Percentiles rank a stretch among this genome's conserved stretches.
phyloP scores from a whole-genome alignment of 768 basidiomycete genomes.

The Phaeotremella skinneri region DNA sequence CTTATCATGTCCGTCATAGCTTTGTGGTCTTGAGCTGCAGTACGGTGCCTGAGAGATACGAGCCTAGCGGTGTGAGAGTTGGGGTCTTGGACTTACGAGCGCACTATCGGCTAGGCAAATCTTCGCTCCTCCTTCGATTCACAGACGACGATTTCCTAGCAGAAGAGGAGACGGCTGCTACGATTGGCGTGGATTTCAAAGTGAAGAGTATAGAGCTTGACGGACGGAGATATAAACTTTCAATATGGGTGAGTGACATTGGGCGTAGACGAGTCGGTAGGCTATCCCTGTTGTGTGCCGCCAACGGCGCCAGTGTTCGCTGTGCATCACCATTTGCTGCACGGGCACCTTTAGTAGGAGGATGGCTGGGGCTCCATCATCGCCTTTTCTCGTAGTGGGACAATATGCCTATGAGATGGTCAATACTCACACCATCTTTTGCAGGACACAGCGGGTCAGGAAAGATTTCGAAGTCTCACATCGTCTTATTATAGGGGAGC shows the following conservation, averaged over 20 bases:
- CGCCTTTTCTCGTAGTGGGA: too few relatives aligned
- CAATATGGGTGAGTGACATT: conserved; percentile 79
- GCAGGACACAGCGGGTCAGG: conserved; percentile 96
- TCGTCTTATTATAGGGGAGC: conserved; percentile 82
- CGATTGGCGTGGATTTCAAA: conserved; percentile 54
- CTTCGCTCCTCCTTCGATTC: conserved; percentile 82
- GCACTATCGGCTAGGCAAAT: conserved; percentile 47
- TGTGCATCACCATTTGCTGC: not conserved
- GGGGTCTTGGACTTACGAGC: not conserved
- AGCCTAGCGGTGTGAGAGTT: not conserved
- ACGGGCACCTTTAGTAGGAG: too few relatives aligned
- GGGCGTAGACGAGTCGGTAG: conserved; percentile 12
- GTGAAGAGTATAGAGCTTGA: conserved; percentile 51
- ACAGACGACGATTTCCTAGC: conserved; percentile 94
- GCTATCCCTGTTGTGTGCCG: not conserved
- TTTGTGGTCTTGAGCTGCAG: not conserved
- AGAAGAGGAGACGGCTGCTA: conserved; percentile 57
- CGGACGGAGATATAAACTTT: conserved; percentile 64
- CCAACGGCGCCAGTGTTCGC: not conserved
- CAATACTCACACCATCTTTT: too few relatives aligned
- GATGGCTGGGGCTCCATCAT: too few relatives aligned
- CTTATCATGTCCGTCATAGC: too few relatives aligned
- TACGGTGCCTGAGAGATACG: not conserved
- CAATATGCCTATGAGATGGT: too few relatives aligned
- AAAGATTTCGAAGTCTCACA: conserved; percentile 92